These are phyloP conservation scores for Acanthamoeba healyi DNA, from an alignment of 208 protist genomes.

Conservation along the genomic window DNA sequence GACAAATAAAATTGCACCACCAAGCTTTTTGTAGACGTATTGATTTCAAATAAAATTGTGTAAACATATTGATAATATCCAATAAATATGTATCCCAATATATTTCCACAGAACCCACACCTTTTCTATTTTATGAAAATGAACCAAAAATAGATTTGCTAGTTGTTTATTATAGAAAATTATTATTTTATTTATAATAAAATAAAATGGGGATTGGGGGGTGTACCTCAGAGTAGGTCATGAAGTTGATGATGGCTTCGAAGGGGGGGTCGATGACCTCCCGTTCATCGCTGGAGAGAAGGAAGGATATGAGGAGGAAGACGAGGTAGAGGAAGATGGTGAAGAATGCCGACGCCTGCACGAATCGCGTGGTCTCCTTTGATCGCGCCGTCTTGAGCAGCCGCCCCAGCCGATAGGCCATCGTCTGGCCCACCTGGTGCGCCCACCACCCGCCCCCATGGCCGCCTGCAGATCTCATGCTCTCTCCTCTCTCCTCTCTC, in stretches of 20 bases:
- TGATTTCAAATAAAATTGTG: no score
- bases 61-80: no score
- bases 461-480: not conserved
- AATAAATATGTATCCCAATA: no score
- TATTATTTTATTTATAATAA: not conserved
- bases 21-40: no score
- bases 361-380: not conserved
- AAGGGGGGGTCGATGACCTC: slow-evolving; percentile 26
- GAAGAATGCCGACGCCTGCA: not conserved
- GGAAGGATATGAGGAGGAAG: slow-evolving; percentile 26
- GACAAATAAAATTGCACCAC: no score
- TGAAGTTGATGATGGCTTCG: slow-evolving; percentile 56
- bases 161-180: not conserved
- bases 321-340: not conserved
- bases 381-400: not conserved
- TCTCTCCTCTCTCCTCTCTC: not conserved
- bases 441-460: not conserved
- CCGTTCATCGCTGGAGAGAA: slow-evolving; percentile 25
- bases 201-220: not conserved
- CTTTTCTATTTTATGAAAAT: no score
- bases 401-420: not conserved
- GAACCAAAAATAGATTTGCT: not conserved
- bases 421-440: not conserved
- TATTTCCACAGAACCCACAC: no score
- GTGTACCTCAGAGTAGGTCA: slow-evolving; percentile 1